Evolutionary conservation across 441 rosid species (phyloP), one percentile per base, ranked within the genome.

Genomic region (Flueggea neowawraea): DNA sequence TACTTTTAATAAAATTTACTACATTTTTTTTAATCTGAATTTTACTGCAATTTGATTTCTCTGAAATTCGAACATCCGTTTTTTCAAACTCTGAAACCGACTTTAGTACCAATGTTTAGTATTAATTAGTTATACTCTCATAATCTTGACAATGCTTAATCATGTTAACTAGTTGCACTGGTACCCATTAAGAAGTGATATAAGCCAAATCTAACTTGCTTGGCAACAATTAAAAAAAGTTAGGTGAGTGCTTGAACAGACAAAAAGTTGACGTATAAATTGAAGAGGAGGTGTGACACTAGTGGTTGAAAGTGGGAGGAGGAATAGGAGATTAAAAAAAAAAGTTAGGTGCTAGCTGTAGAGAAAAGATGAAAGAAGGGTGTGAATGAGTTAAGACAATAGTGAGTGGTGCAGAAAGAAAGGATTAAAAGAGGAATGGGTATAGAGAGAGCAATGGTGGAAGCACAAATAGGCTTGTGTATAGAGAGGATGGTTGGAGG

Each of bases 401-500:
- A 36, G 41, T 36, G 41, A 36, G 41, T 36, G 41, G 41, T 36
- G 41, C 3, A 36, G 41, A 36, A 36, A 36, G 41, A 36, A 36
- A 36, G 41, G 41, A 36, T 36, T 36, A 36, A 36, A 36, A 36
- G 41, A 5, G 41, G 41, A 36, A 36, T 36, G 41, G 4, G 41
- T 0, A 36, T 36, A 4, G 9, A 36, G 41, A 36, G 12, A 10
- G 50, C 50, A 11, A 12, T 47, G 50, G 50, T 10, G 41, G n/a
- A 47, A 47, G n/a, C n/a, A 14, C n/a, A 14, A 10, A 4, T 4
- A 4, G 50, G 5, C 7, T 0, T 2, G 50, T 47, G 4, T 1
- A 9, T 47, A 53, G 53, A 28, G 15, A 36, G 22, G 57, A 55
- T 63, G 64, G 59, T 45, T 66, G 61, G 63, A 14, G 62, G 68